Evolutionary conservation across 2,329 filamentous ascomycete genomes (phyloP).

Genomic region (Plenodomus lindquistii): DNA sequence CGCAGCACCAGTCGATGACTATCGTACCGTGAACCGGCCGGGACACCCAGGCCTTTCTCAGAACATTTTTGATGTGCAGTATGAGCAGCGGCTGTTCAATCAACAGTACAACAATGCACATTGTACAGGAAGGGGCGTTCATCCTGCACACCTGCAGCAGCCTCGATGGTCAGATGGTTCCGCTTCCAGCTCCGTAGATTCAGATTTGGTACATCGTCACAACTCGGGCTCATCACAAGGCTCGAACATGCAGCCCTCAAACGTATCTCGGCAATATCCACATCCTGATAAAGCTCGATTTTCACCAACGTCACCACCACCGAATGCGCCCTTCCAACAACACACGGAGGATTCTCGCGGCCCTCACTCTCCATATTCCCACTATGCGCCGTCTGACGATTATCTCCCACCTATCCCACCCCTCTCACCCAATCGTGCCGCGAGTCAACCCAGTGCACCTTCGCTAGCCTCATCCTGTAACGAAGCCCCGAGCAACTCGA

Average conservation of each 20-base stretch:
- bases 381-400: constrained; percentile 8
- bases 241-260: constrained; percentile 14
- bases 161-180: constrained; percentile 31
- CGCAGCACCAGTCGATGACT: constrained; percentile 11
- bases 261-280: constrained; percentile 3
- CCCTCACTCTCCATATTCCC: constrained; percentile 1
- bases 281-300: not conserved
- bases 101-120: constrained; percentile 11
- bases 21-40: constrained; percentile 16
- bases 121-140: not conserved
- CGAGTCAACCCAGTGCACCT: constrained; percentile 4
- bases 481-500: not conserved
- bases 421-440: constrained; percentile 13
- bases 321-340: constrained; percentile 2
- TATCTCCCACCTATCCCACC: constrained; percentile 15
- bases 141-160: constrained; percentile 7
- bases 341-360: constrained; percentile 4
- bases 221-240: constrained; percentile 31
- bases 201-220: constrained; percentile 33
- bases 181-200: constrained; percentile 30
- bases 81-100: constrained; percentile 10
- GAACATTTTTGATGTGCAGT: constrained; percentile 14
- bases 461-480: not conserved
- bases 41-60: constrained; percentile 5
- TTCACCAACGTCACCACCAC: constrained; percentile 2